Evolutionary conservation across 768 basidiomycete species (phyloP).

Genomic region (Hemileccinum rubropunctum): DNA sequence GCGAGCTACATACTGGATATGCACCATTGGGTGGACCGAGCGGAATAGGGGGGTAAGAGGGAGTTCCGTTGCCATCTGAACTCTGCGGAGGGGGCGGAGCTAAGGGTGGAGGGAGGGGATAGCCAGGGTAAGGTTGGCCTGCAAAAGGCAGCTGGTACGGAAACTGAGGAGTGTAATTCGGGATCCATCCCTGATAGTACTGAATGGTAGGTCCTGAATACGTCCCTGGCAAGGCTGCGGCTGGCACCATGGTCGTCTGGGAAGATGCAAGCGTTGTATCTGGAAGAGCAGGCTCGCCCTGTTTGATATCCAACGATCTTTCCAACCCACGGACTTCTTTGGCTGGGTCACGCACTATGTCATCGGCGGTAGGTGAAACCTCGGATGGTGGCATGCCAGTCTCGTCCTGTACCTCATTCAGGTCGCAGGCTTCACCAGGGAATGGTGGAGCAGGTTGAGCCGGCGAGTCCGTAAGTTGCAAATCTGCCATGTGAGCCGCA

Average conservation of each 20-base stretch:
- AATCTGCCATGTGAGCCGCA: constrained; percentile 10
- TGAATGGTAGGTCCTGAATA: constrained; percentile 42
- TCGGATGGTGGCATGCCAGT: background rate
- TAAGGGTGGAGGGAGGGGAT: constrained; percentile 33
- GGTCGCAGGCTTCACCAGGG: constrained; percentile 8
- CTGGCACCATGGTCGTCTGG: constrained; percentile 31
- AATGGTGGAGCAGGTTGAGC: background rate
- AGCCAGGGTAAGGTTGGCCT: constrained; percentile 43
- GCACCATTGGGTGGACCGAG: constrained; percentile 40
- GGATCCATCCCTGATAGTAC: constrained; percentile 55
- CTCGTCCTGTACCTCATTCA: constrained; percentile 20
- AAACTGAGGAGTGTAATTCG: constrained; percentile 47
- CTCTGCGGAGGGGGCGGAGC: constrained; percentile 25
- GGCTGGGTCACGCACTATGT: background rate
- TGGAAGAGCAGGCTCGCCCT: constrained; percentile 5
- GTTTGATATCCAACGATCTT: constrained; percentile 31
- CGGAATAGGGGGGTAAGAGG: constrained; percentile 27
- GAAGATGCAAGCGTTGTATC: constrained; percentile 7
- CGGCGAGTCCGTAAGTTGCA: constrained; percentile 6
- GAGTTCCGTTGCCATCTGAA: constrained; percentile 38
- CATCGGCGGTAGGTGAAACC: background rate
- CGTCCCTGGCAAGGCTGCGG: constrained; percentile 18
- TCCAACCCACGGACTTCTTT: constrained; percentile 3
- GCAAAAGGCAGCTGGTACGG: constrained; percentile 54
- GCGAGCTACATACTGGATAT: constrained; percentile 44